Percentiles rank a stretch among this genome's conserved stretches.
phyloP scores from a whole-genome alignment of 176 grass and related monocot genomes.

The Cenchrus purpureus region DNA sequence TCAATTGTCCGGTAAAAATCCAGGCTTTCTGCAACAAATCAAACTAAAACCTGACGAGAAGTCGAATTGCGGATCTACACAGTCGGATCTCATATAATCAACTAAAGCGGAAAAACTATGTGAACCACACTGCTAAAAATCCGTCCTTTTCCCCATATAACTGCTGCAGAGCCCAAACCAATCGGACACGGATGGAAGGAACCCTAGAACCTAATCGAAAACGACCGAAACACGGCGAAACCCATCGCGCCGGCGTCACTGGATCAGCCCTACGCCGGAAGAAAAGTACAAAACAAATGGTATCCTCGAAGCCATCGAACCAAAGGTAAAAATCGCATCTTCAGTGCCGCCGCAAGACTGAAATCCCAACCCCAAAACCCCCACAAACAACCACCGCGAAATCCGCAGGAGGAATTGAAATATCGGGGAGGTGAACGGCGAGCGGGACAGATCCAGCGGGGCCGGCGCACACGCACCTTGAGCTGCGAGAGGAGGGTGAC shows the following conservation, averaged over 20 bases:
- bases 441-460: constrained; percentile 10
- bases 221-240: background rate
- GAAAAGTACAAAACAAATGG: background rate
- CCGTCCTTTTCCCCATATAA: background rate
- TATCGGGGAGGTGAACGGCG: background rate
- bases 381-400: background rate
- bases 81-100: background rate
- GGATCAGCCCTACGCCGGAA: background rate
- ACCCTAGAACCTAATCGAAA: constrained; percentile 21
- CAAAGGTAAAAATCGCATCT: background rate
- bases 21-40: background rate
- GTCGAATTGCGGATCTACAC: background rate
- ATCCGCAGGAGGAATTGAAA: background rate
- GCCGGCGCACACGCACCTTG: constrained; percentile 54
- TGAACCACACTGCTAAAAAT: background rate
- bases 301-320: background rate
- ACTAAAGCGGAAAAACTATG: background rate
- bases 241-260: background rate
- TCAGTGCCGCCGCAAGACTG: background rate
- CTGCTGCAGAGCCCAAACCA: background rate
- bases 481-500: constrained; percentile 77
- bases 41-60: background rate
- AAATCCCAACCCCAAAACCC: background rate
- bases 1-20: background rate
- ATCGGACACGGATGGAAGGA: background rate